Conservation (phyloP, 2,329 filamentous ascomycete species). For the Biscogniauxia mediterranea region DNA sequence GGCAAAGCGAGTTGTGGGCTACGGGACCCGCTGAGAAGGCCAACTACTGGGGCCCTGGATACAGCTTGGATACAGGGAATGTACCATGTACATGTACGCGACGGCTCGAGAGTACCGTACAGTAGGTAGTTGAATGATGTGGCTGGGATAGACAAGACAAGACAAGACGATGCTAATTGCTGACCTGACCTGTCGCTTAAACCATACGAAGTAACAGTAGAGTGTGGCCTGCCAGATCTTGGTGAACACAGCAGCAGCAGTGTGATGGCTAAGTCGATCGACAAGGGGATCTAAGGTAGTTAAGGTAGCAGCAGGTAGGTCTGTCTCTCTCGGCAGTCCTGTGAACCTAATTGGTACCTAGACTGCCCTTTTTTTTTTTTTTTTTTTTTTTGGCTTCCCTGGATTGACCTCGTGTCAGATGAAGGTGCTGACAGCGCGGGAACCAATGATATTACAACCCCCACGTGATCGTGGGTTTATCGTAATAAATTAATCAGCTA, state of each 20-base stretch:
- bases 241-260: not conserved
- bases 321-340: not conserved
- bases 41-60: not conserved
- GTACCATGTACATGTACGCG: not conserved
- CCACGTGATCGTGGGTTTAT: conserved; percentile 6
- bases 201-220: not conserved
- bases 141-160: conserved; percentile 1
- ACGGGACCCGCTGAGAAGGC: not conserved
- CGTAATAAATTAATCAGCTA: conserved; percentile 2
- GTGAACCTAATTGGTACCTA: not conserved
- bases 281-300: not conserved
- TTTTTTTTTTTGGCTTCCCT: not conserved
- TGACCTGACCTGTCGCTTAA: conserved; percentile 1
- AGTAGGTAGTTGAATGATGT: not conserved
- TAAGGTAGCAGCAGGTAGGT: not conserved
- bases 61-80: not conserved
- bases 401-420: not conserved
- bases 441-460: conserved; percentile 1
- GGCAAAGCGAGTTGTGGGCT: not conserved
- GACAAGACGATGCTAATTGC: conserved; percentile 2
- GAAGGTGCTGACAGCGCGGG: not conserved
- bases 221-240: not conserved
- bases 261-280: not conserved
- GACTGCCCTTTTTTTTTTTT: not conserved
- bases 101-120: not conserved